Conservation (phyloP, 768 basidiomycete genomes). For the Coprinopsis strossmayeri region DNA sequence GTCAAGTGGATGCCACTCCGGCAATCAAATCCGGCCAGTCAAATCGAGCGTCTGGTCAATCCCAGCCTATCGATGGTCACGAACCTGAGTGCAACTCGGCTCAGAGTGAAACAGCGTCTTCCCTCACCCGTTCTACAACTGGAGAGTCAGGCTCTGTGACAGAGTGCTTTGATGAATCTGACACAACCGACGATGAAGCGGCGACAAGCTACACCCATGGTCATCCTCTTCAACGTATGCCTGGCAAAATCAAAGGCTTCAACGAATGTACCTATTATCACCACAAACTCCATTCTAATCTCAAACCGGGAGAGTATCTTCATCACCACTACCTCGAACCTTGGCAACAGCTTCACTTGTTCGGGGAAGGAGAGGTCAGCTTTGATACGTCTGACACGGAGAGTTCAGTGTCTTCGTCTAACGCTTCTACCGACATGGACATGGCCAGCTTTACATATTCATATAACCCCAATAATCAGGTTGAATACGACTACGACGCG, state of each 20-base stretch:
- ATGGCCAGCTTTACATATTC: background rate
- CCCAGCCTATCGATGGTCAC: background rate
- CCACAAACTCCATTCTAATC: background rate
- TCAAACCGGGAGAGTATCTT: background rate
- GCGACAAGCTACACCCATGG: conserved; percentile 4
- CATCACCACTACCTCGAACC: background rate
- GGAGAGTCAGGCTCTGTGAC: too few relatives aligned
- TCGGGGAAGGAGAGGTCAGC: background rate
- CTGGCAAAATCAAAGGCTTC: conserved; percentile 7
- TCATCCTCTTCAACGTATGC: conserved; percentile 5
- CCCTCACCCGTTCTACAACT: too few relatives aligned
- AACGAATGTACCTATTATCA: background rate
- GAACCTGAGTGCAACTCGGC: background rate
- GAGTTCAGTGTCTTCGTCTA: background rate
- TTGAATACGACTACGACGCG: background rate
- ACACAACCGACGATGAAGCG: background rate
- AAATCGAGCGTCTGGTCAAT: background rate
- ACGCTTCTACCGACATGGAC: background rate
- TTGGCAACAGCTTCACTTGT: background rate
- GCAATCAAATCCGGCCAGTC: background rate
- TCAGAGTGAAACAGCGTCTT: background rate
- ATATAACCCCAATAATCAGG: background rate
- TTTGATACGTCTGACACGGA: background rate
- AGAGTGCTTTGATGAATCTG: background rate
- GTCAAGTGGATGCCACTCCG: background rate